Evolutionary conservation across 257 asterid genomes (phyloP), one percentile per base, ranked within the genome.

Genomic region (Gynochthodes officinalis): DNA sequence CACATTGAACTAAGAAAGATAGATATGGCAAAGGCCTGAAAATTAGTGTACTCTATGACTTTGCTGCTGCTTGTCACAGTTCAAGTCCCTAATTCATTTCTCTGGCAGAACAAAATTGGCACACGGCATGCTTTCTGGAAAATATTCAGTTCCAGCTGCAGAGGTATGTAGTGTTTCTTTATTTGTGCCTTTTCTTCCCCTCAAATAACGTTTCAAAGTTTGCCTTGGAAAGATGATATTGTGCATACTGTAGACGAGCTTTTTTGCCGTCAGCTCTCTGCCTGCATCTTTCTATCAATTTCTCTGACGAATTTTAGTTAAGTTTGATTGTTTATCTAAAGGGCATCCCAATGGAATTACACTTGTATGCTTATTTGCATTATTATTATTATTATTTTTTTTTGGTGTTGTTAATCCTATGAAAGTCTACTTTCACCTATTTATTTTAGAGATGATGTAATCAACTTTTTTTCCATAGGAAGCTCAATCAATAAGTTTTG

Each of bases 71-170:
- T 78, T 73, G 46, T 73, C 73, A 61, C 71, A 14, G 14, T 48
- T 27, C 2, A 62, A 25, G 42, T 40, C 48, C 35, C 12, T 12
- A 39, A 50, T 76, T 68, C 67, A 43, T 78, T 70, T 76, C 67
- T 64, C 75, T 70, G 67, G 74, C 92, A 95, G 99, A 71, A 83
- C 96, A 25, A 95, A 95, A 81, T 86, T 95, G 82, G 97, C 97
- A 52, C 96, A 91, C 85, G 99, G 99, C 64, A 69, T 95, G 86
- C 97, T 91, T 64, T 95, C 99, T 84, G 99, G 99, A 66, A 89
- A 84, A 87, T 91, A 89, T 84, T 92, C 98, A 27, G 40, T 78
- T 81, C 98, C 96, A 48, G 84, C 84, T 43, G 64, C 81, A 52
- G 83, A 87, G 97, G 99, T 94, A 85, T 62, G 75, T 64, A 6